A percentile compares a stretch with the other conserved stretches of the same genome.
These are phyloP conservation scores for Gastroboletus turbinatus DNA, from an alignment of 1,284 basidiomycete genomes.

Conservation along the genomic window DNA sequence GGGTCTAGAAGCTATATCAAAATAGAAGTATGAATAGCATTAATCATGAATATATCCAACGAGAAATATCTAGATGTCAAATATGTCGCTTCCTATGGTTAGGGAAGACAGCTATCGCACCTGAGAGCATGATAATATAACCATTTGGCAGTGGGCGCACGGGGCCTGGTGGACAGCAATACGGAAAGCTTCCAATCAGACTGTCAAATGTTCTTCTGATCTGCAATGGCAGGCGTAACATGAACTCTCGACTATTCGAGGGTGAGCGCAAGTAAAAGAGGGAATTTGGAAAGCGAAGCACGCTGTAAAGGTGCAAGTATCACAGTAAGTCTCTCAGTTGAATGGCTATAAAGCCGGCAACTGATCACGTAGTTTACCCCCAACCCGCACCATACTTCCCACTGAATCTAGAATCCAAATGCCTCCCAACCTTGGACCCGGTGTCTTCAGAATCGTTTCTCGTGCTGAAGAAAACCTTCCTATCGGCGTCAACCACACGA, in stretches of 20 bases:
- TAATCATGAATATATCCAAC: too few species aligned
- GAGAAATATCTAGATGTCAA: neutral
- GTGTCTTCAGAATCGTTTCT: neutral
- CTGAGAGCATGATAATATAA: neutral
- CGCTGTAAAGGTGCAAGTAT: neutral
- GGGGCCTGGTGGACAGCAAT: neutral
- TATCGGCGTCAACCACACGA: neutral
- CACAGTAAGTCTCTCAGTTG: neutral
- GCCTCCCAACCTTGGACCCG: neutral
- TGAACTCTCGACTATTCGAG: neutral
- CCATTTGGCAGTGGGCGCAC: neutral
- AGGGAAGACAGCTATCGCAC: neutral
- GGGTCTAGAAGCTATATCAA: too few species aligned
- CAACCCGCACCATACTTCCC: neutral
- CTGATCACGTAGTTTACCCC: neutral
- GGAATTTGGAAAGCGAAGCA: neutral
- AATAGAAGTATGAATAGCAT: too few species aligned
- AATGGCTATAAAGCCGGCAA: neutral
- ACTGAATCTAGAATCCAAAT: neutral
- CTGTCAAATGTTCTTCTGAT: neutral
- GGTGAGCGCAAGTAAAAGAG: too few species aligned
- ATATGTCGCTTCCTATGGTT: neutral
- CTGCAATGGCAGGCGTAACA: neutral
- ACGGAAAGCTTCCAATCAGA: neutral
- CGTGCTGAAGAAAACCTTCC: neutral